phyloP scores from a whole-genome alignment of 768 basidiomycete genomes.

The Lentinula detonsa region DNA sequence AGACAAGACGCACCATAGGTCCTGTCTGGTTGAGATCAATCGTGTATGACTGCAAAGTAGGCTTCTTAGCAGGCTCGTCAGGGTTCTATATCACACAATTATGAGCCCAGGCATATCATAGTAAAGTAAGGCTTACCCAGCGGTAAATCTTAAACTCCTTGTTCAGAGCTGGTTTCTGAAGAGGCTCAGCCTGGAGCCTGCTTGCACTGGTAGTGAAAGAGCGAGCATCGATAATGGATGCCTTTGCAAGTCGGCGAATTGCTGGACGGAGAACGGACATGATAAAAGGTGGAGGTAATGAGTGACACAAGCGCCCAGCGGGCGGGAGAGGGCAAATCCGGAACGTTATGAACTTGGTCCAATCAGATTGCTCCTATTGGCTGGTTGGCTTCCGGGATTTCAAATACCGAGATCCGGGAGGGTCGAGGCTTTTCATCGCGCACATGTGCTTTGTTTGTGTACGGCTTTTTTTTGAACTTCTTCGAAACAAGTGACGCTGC shows the following conservation, averaged over 20 bases:
- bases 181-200: conserved; percentile 32
- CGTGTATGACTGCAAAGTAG: conserved; percentile 82
- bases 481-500: no score
- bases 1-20: conserved; percentile 64
- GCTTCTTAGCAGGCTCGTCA: conserved; percentile 89
- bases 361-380: background rate
- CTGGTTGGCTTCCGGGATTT: background rate
- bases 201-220: conserved; percentile 23
- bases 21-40: conserved; percentile 93
- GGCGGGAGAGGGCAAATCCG: background rate
- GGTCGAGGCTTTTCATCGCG: no score
- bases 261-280: conserved; percentile 4
- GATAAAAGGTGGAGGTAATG: background rate
- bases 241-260: background rate
- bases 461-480: no score
- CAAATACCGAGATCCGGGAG: background rate
- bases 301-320: background rate
- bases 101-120: conserved; percentile 1
- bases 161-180: conserved; percentile 63
- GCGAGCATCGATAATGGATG: conserved; percentile 12
- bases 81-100: conserved; percentile 58
- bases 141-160: conserved; percentile 99
- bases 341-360: background rate
- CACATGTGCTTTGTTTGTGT: no score
- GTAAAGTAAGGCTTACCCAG: conserved; percentile 57